phyloP scores from a whole-genome alignment of 345 rosid genomes.

The Moringa oleifera region DNA sequence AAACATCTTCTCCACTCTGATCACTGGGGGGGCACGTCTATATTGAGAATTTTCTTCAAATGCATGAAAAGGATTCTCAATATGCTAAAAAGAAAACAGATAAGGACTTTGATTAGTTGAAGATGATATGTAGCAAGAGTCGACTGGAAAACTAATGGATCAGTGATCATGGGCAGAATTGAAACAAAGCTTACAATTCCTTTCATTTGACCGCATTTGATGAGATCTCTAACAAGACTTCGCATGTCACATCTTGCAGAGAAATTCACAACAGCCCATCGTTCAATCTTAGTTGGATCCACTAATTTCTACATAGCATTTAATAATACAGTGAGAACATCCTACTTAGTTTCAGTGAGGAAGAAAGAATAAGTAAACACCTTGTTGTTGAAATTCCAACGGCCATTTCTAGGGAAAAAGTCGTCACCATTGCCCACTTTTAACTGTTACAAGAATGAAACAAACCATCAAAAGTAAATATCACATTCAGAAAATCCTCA shows the following conservation, averaged over 20 bases:
- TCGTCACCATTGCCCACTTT: slow-evolving; percentile 83
- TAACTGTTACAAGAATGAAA: slow-evolving; percentile 39
- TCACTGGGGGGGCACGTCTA: slow-evolving; percentile 47
- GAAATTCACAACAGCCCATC: slow-evolving; percentile 89
- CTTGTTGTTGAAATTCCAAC: slow-evolving; percentile 94
- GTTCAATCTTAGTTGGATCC: slow-evolving; percentile 58
- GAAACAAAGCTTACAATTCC: slow-evolving; percentile 66
- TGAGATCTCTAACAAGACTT: slow-evolving; percentile 46
- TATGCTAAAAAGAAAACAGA: slow-evolving; percentile 18
- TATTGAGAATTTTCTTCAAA: slow-evolving; percentile 48
- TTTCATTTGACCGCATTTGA: slow-evolving; percentile 64
- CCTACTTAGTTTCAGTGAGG: not conserved
- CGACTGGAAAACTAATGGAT: not conserved
- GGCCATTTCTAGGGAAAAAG: slow-evolving; percentile 66
- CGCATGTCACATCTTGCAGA: slow-evolving; percentile 75
- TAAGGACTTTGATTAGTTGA: not conserved
- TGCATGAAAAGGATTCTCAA: slow-evolving; percentile 49
- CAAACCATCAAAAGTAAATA: not conserved
- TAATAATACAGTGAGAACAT: not conserved
- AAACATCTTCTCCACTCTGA: slow-evolving; percentile 86
- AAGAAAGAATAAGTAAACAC: slow-evolving; percentile 21
- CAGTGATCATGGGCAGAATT: not conserved
- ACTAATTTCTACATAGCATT: slow-evolving; percentile 52
- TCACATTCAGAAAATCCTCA: not conserved
- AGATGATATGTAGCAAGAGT: too few species aligned